Percentiles rank a stretch among this genome's conserved stretches.
Evolutionary conservation across 805 yeast genomes (phyloP).

Genomic region (Saturnispora kantuleensis): DNA sequence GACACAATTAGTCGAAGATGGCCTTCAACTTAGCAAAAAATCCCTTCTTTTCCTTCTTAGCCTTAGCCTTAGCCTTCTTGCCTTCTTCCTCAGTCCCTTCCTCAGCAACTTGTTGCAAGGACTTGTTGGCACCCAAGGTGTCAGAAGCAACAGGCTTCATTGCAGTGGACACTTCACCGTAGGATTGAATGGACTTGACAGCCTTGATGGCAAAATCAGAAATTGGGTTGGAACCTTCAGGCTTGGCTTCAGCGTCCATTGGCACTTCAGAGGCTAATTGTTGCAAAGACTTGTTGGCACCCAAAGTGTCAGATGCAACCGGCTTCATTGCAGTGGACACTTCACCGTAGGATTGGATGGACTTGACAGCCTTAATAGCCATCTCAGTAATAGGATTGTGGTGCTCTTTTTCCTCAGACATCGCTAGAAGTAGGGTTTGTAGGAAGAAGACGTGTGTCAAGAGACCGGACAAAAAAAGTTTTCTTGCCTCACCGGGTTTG

Average conservation of each 20-base stretch:
- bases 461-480: not conserved
- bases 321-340: conserved; percentile 6
- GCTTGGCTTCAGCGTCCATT: not conserved
- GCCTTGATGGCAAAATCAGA: conserved; percentile 4
- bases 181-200: conserved; percentile 6
- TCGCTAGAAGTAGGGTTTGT: not conserved
- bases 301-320: conserved; percentile 6
- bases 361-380: conserved; percentile 6
- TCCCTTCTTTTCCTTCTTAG: conserved; percentile 7
- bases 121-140: conserved; percentile 5
- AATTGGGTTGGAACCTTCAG: not conserved
- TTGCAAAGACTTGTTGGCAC: conserved; percentile 7
- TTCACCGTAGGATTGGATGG: conserved; percentile 7
- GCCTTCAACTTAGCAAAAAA: conserved; percentile 7
- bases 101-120: conserved; percentile 6
- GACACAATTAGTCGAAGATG: conserved; percentile 1
- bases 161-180: conserved; percentile 7
- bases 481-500: not conserved
- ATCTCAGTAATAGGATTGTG: not conserved
- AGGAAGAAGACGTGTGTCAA: not conserved
- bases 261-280: conserved; percentile 6
- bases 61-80: not conserved
- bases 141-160: conserved; percentile 7
- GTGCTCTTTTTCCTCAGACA: not conserved
- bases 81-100: conserved; percentile 1